Percentiles rank a stretch among this genome's conserved stretches.
These are phyloP conservation scores for Takashimella tepidaria DNA, from an alignment of 1,284 basidiomycete species.

Conservation along the genomic window DNA sequence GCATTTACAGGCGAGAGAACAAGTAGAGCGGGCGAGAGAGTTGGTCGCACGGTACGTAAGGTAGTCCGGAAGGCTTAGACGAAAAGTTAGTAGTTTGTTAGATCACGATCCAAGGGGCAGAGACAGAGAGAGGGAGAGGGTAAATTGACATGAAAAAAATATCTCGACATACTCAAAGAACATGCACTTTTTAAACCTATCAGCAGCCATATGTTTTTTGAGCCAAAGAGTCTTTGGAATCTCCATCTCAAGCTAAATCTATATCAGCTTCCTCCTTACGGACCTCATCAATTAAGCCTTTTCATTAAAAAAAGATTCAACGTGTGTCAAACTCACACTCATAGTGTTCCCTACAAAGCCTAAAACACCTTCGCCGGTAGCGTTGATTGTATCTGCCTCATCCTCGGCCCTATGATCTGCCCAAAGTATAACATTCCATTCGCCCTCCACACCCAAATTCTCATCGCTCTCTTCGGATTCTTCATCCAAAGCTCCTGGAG, in stretches of 20 bases:
- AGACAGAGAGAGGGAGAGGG: too few species aligned
- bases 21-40: slow-evolving; percentile 73
- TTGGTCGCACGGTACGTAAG: slow-evolving; percentile 88
- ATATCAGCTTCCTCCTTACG: too few species aligned
- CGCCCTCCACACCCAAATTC: slow-evolving; percentile 56
- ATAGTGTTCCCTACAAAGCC: slow-evolving; percentile 95
- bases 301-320: neutral
- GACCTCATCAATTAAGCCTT: too few species aligned
- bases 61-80: slow-evolving; percentile 74
- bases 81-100: neutral
- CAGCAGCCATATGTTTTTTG: slow-evolving; percentile 74
- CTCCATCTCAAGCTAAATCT: slow-evolving; percentile 97
- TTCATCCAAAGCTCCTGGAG: too few species aligned
- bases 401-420: slow-evolving; percentile 83
- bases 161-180: slow-evolving; percentile 70
- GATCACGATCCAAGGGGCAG: neutral
- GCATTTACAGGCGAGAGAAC: slow-evolving; percentile 95
- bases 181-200: slow-evolving; percentile 73
- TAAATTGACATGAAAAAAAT: neutral
- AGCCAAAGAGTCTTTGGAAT: slow-evolving; percentile 96
- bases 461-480: slow-evolving; percentile 30
- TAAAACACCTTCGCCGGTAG: slow-evolving; percentile 74
- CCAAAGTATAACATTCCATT: slow-evolving; percentile 85
- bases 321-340: slow-evolving; percentile 74
- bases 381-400: slow-evolving; percentile 87